Evolutionary conservation across 2,329 filamentous ascomycete species (phyloP).

Genomic region (Sphaerulina populicola): DNA sequence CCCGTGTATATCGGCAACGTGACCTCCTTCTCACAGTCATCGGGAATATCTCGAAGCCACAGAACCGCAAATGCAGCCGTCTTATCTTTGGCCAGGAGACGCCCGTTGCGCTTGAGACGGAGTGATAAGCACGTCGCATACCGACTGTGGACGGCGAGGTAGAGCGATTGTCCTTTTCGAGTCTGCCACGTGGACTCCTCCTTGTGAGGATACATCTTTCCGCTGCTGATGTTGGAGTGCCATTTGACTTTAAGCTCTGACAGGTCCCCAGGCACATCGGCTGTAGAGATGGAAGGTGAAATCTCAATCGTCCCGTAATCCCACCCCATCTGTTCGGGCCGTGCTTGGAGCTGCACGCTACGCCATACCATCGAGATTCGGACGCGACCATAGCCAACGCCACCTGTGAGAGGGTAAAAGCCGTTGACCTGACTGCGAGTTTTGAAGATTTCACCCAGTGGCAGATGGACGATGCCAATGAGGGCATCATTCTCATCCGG

Average conservation of each 20-base stretch:
- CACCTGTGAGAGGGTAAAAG: conserved; percentile 60
- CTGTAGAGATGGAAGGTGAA: conserved; percentile 44
- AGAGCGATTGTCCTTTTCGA: conserved; percentile 40
- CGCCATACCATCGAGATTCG: conserved; percentile 66
- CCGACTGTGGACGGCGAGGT: conserved; percentile 53
- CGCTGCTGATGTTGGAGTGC: conserved; percentile 49
- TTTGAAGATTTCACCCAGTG: conserved; percentile 53
- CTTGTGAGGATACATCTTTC: conserved; percentile 48
- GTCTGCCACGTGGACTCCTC: conserved; percentile 46
- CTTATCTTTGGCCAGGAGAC: conserved; percentile 40
- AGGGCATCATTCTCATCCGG: conserved; percentile 62
- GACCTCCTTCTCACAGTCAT: conserved; percentile 56
- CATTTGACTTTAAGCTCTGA: conserved; percentile 48
- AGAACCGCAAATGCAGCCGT: conserved; percentile 55
- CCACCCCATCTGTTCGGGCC: conserved; percentile 56
- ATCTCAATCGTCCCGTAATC: conserved; percentile 63
- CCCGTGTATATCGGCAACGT: conserved; percentile 59
- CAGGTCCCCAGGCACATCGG: conserved; percentile 45
- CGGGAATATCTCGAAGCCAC: conserved; percentile 61
- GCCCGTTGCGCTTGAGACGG: conserved; percentile 50
- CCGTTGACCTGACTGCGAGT: conserved; percentile 57
- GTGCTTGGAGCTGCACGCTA: conserved; percentile 56
- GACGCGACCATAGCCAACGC: conserved; percentile 62
- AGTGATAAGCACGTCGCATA: conserved; percentile 51
- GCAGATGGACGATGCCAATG: conserved; percentile 62